These are phyloP conservation scores for Suhomyces guaymorum DNA, from an alignment of 1,139 yeast species.

Conservation along the genomic window DNA sequence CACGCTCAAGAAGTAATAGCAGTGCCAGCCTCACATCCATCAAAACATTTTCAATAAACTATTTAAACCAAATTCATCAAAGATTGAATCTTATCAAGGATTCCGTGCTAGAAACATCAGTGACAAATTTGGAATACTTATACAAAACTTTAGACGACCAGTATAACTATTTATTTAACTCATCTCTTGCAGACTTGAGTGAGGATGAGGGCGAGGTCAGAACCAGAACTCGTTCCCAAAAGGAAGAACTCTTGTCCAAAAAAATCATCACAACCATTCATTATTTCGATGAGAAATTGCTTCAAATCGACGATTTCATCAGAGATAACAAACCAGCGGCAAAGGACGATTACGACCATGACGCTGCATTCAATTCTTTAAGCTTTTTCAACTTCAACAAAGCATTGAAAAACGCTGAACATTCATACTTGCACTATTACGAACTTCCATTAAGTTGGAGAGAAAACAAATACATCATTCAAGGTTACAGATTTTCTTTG, in stretches of 20 bases:
- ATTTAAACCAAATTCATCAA: constrained; percentile 44
- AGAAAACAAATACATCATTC: constrained; percentile 80
- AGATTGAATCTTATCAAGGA: constrained; percentile 44
- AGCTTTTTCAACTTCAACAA: constrained; percentile 59
- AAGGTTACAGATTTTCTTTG: constrained; percentile 83
- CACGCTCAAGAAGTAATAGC: constrained; percentile 27
- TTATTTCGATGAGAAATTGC: constrained; percentile 56
- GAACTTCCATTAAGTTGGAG: constrained; percentile 93
- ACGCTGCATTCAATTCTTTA: constrained; percentile 39
- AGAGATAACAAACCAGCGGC: constrained; percentile 38
- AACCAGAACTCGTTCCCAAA: constrained; percentile 9
- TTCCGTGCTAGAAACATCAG: constrained; percentile 43
- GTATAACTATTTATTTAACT: constrained; percentile 47
- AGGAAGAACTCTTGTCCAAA: constrained; percentile 36
- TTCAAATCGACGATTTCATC: constrained; percentile 51
- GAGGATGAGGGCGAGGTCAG: constrained; percentile 6
- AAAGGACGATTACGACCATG: constrained; percentile 28
- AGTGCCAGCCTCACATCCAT: constrained; percentile 34
- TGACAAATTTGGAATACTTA: constrained; percentile 48
- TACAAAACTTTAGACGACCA: constrained; percentile 56
- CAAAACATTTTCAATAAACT: constrained; percentile 33
- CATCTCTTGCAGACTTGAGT: constrained; percentile 13
- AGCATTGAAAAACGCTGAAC: constrained; percentile 57
- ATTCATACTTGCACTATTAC: constrained; percentile 66
- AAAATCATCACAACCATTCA: constrained; percentile 55